These are phyloP conservation scores for Backusella luteola DNA, from an alignment of 192 early-diverging fungal genomes.

Conservation along the genomic window DNA sequence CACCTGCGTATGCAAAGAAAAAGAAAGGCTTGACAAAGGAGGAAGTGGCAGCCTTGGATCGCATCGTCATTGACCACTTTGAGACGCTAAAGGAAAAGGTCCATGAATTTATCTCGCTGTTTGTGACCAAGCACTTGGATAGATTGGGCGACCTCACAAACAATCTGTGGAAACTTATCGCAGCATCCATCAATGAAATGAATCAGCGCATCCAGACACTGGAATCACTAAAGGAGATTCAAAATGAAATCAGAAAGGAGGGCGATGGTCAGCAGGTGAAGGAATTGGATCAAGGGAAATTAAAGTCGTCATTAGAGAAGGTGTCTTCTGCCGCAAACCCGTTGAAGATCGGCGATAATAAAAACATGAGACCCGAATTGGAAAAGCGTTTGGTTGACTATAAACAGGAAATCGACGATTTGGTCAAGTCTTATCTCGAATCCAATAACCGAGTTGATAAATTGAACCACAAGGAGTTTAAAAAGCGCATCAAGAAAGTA, in stretches of 20 bases:
- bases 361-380: background rate
- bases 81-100: background rate
- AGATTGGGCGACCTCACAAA: background rate
- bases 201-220: background rate
- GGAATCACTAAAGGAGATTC: background rate
- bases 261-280: background rate
- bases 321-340: background rate
- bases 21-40: background rate
- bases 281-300: background rate
- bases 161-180: background rate
- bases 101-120: background rate
- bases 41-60: background rate
- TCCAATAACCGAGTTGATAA: constrained; percentile 51
- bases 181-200: background rate
- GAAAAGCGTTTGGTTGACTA: background rate
- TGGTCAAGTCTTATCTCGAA: background rate
- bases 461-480: constrained; percentile 67
- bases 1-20: background rate
- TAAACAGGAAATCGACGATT: constrained; percentile 20
- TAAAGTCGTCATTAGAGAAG: background rate
- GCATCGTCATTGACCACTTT: background rate
- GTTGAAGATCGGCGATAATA: constrained; percentile 3
- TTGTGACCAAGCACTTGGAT: background rate
- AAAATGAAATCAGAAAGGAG: background rate
- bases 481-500: constrained; percentile 59